Base-by-base conservation (phyloP, 108 stramenopile species). In the Nannochloropsis gaditana region DNA sequence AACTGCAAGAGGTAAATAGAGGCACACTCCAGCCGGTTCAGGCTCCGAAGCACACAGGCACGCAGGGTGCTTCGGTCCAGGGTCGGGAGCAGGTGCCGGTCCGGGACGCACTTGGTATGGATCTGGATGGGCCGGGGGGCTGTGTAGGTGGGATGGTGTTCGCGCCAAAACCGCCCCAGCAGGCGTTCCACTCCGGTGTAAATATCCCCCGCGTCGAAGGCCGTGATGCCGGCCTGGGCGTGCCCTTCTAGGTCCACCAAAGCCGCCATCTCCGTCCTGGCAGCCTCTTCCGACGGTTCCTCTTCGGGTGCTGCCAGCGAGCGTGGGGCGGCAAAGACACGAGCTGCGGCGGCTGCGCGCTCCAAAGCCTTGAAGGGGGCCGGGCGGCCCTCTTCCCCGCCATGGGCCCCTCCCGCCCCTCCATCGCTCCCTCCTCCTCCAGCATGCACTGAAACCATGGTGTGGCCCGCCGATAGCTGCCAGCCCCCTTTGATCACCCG, bases 21-120 rank as follows among this genome's bases (percentile, higher is more conserved):
- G 59, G 59, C 19, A n/a, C 15, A n/a, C 19, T 73, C 19, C 5
- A 73, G 59, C 6, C 59, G 59, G 59, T 73, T 73, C 19, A 73
- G 59, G 2, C 19, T n/a, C 19, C 59, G 59, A 15, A n/a, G 59
- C 19, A 73, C 59, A n/a, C 2, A 73, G 59, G 59, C 59, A 73
- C 59, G 59, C 19, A 73, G 59, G 8, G 15, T n/a, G 2, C 19
- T n/a, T n/a, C n/a, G 19, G 59, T 4, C n/a, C 15, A 73, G 59
- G 59, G 59, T n/a, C 19, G 59, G 59, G 4, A 73, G 59, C n/a
- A 4, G 59, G 4, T 15, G 19, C 19, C 15, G 59, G 59, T 73
- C 59, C 59, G 59, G 59, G 6, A 73, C 59, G 59, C 15, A n/a
- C 59, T 73, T 73, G 59, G 59, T 73, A n/a, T 73, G 59, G 59